phyloP scores from a whole-genome alignment of 2,329 filamentous ascomycete species.

The Xylariaceae sp. region DNA sequence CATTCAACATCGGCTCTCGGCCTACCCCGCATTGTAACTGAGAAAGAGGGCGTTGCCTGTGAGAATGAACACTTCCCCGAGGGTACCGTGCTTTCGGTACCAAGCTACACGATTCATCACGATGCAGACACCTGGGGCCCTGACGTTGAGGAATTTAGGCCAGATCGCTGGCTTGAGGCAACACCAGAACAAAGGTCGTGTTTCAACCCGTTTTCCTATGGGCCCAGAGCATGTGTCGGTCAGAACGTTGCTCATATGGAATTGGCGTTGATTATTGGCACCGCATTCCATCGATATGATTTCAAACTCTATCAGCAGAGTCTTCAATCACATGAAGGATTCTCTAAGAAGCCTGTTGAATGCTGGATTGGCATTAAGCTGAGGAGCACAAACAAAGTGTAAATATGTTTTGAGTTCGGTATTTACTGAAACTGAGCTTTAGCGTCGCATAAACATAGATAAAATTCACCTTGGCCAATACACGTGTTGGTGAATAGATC shows the following conservation, averaged over 20 bases:
- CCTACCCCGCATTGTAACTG: slow-evolving; percentile 20
- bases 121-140: slow-evolving; percentile 15
- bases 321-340: slow-evolving; percentile 20
- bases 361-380: slow-evolving; percentile 24
- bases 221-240: slow-evolving; percentile 21
- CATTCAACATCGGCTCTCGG: slow-evolving; percentile 23
- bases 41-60: slow-evolving; percentile 6
- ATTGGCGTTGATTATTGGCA: slow-evolving; percentile 21
- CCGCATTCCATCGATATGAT: slow-evolving; percentile 22
- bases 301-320: slow-evolving; percentile 19
- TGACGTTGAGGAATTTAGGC: slow-evolving; percentile 22
- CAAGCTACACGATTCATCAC: slow-evolving; percentile 25
- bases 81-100: slow-evolving; percentile 21
- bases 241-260: slow-evolving; percentile 26
- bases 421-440: too few species aligned
- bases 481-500: too few species aligned
- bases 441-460: too few species aligned
- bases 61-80: slow-evolving; percentile 20
- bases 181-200: slow-evolving; percentile 17
- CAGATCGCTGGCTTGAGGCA: slow-evolving; percentile 20
- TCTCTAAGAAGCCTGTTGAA: slow-evolving; percentile 22
- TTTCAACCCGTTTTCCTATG: slow-evolving; percentile 24
- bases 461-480: too few species aligned
- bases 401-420: too few species aligned
- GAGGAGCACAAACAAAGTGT: slow-evolving; percentile 12